These are phyloP conservation scores for Thelonectria rubi DNA, from an alignment of 2,329 filamentous ascomycete genomes.

Conservation along the genomic window DNA sequence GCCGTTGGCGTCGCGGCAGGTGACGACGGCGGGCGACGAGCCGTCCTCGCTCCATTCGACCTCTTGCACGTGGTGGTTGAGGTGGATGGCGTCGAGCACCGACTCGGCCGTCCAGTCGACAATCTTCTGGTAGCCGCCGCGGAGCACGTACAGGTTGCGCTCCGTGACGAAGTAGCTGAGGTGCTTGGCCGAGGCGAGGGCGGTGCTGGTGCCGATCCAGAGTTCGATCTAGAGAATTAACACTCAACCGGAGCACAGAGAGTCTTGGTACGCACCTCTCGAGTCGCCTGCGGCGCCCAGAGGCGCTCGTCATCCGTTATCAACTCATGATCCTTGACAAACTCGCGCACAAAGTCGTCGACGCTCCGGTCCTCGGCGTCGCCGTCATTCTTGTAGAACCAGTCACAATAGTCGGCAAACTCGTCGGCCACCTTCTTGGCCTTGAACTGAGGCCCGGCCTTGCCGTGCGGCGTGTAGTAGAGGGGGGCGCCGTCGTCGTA, in stretches of 20 bases:
- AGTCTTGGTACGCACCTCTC: constrained; percentile 4
- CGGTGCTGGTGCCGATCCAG: constrained; percentile 22
- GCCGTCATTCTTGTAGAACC: constrained; percentile 13
- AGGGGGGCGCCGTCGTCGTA: constrained; percentile 25
- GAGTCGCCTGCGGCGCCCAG: constrained; percentile 20
- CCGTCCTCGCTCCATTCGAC: constrained; percentile 22
- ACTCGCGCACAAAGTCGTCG: constrained; percentile 20
- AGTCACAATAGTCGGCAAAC: constrained; percentile 24
- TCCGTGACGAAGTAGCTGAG: constrained; percentile 22
- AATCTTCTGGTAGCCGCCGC: constrained; percentile 22
- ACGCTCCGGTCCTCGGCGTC: constrained; percentile 16
- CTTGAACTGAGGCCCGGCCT: constrained; percentile 25
- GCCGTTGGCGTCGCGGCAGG: constrained; percentile 16
- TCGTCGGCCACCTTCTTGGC: constrained; percentile 24
- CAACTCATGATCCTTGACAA: constrained; percentile 22
- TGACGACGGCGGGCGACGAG: constrained; percentile 7
- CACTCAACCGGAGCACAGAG: background rate
- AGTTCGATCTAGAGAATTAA: constrained; percentile 14
- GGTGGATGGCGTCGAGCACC: constrained; percentile 17
- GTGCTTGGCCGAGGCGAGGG: constrained; percentile 21
- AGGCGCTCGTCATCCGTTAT: constrained; percentile 20
- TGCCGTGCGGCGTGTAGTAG: constrained; percentile 19
- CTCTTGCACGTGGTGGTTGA: constrained; percentile 11
- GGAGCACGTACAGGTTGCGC: constrained; percentile 22
- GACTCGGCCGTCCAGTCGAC: constrained; percentile 21